Conservation (phyloP, 148 eudicot species). For the Fagopyrum esculentum region DNA sequence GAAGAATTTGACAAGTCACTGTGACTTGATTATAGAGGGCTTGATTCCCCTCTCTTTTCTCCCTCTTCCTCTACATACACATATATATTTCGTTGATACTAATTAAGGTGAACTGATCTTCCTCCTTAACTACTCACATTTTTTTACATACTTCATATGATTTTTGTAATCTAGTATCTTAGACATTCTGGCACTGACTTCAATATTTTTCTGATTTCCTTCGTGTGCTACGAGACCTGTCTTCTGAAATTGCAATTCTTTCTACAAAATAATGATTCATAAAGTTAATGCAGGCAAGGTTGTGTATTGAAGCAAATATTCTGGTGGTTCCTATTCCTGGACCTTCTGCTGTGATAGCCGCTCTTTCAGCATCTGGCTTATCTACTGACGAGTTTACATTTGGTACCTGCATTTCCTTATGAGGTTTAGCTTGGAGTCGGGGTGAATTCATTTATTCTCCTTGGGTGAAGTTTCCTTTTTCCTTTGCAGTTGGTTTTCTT, state of each 20-base stretch:
- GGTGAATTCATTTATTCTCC: background rate
- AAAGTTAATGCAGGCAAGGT: conserved; percentile 46
- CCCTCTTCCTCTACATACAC: background rate
- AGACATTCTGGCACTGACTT: background rate
- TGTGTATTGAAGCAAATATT: conserved; percentile 62
- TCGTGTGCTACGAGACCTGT: background rate
- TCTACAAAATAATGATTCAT: background rate
- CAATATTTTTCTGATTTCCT: background rate
- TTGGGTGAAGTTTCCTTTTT: conserved; percentile 10
- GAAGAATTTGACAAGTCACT: background rate
- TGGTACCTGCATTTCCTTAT: conserved; percentile 34
- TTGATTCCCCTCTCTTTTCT: background rate
- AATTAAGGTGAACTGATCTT: no score
- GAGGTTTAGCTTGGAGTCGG: background rate
- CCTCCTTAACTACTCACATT: background rate
- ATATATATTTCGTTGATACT: no score
- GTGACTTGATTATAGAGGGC: background rate
- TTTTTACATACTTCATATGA: background rate
- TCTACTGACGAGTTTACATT: conserved; percentile 83
- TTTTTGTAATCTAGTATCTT: no score
- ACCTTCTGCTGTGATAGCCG: conserved; percentile 79
- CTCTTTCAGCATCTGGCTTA: conserved; percentile 92
- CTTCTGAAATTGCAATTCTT: background rate
- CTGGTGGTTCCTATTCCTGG: conserved; percentile 87
- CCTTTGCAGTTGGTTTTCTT: conserved; percentile 80